Base-by-base conservation (phyloP, 805 yeast species). In the Yamadazyma ubonensis region DNA sequence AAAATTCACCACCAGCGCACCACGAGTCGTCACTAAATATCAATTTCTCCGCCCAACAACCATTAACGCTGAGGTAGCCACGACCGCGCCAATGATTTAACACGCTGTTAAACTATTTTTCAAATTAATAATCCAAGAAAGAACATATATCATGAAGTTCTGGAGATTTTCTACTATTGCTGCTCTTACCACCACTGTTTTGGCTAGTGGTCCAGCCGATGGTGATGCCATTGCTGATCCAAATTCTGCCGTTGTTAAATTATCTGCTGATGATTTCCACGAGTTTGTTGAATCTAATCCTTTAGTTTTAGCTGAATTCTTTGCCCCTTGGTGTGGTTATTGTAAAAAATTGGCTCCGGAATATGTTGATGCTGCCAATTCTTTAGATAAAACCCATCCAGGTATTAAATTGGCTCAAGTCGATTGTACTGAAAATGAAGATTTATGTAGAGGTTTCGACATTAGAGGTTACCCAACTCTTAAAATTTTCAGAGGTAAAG, bases 311-410 rank as follows among this genome's bases (percentile, higher is more conserved):
- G 84, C 91, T 15, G 95, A 87, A 65, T 87, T 87, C 66, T 87
- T 83, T 61, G 96, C 96, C 12, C 95, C 97, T 60, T 91, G 98
- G 97, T 90, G 97, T 74, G 96, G 96, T 12, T 93, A 90, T 70
- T 90, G 97, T 75, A 88, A 90, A 72, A 76, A 76, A 36, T 68
- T 87, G 49, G 96, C 88, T 9, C 96, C 96, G 25, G 83, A 87
- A 62, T 86, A 75, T 51, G 70, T 79, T 38, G 63, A 76, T 52
- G 96, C 96, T 38, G 87, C 91, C 36, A 79, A 81, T 51, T 52
- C 56, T 14, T 71, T 86, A 57, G 72, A 71, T 34, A 76, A 71
- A 37, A 22, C 61, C 22, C 55, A 64, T 50, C 77, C 84, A 46
- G 69, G 76, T 39, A 81, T 86, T 61, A 77, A 79, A 54, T 70